These are phyloP conservation scores for Heliocybe sulcata DNA, from an alignment of 1,284 basidiomycete genomes.

Conservation along the genomic window DNA sequence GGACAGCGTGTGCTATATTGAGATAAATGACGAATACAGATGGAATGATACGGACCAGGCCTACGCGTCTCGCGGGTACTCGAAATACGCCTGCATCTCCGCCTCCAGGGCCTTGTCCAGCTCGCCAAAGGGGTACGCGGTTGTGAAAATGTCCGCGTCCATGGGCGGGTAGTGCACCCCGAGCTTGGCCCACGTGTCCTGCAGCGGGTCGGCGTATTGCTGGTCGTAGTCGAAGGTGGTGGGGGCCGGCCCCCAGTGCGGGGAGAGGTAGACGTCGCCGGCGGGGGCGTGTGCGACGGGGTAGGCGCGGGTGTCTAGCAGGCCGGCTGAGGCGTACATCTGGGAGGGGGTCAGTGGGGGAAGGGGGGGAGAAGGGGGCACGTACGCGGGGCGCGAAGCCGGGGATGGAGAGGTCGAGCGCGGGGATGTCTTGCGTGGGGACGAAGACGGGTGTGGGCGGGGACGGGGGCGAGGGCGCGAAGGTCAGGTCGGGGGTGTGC, in stretches of 20 bases:
- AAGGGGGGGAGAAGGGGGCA: neutral
- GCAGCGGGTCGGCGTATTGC: too few relatives aligned
- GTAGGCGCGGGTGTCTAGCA: too few relatives aligned
- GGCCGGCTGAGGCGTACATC: too few relatives aligned
- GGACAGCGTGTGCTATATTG: neutral
- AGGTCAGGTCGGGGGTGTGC: neutral
- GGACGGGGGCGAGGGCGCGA: constrained; percentile 5
- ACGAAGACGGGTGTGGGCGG: constrained; percentile 21
- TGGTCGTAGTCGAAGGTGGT: too few relatives aligned
- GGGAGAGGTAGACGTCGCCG: neutral
- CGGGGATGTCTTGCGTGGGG: constrained; percentile 30
- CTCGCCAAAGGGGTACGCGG: too few relatives aligned
- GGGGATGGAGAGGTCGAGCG: constrained; percentile 22
- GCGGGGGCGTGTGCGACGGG: neutral
- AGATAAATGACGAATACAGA: neutral
- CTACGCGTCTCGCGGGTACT: too few relatives aligned
- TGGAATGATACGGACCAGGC: neutral
- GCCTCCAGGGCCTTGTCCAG: too few relatives aligned
- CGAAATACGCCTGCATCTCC: too few relatives aligned
- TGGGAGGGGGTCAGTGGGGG: neutral
- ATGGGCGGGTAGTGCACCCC: too few relatives aligned
- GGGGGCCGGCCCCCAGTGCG: neutral
- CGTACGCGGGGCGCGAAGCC: neutral
- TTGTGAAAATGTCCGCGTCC: too few relatives aligned
- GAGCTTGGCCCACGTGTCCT: too few relatives aligned